Base-by-base conservation (phyloP, 2,329 filamentous ascomycete species). In the Trichoderma aggressivum region DNA sequence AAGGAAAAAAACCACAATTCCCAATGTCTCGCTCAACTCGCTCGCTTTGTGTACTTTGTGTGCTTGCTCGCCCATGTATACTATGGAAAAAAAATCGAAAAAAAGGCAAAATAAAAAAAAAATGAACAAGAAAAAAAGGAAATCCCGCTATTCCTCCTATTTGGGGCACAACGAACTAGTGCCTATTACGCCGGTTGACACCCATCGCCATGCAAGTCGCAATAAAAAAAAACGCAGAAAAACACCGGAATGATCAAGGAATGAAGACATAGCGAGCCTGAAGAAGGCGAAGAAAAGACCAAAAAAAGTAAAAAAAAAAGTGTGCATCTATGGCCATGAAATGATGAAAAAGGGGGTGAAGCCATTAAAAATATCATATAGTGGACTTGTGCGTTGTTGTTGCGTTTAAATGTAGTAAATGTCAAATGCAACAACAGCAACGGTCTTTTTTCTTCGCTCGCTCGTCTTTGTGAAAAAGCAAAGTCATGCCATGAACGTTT, bases 361-460 rank as follows among this genome's bases (percentile, higher is more conserved):
- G 55, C 32, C 61, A 66, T 72, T 71, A 72, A 59, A 70, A 72
- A 62, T 28, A 55, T 53, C n/a, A 30, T 61, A 59, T 61, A 43
- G 47, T 63, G 47, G 67, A 28, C 24, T 69, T 7, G 24, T 50
- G 53, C 5, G 39, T 5, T 32, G 18, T 26, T 32, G 56, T n/a
- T 53, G 39, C 43, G 47, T 21, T 43, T 3, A 70, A 53, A 28
- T 34, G 36, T 32, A 39, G 30, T 30, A 18, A 11, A 26, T 50
- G 53, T 32, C 10, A 61, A 59, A 61, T 34, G 5, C 26, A 61
- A 26, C 32, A 60, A 8, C 18, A 30, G 34, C 7, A 60, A 59
- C 12, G 21, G 34, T 26, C 11, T 28, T 55, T 6, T 30, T 61
- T 16, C 30, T 59, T 67, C 26, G 58, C 59, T 63, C 59, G 59